phyloP scores from a whole-genome alignment of 2,329 filamentous ascomycete species.

The Apiospora rasikravindrae region DNA sequence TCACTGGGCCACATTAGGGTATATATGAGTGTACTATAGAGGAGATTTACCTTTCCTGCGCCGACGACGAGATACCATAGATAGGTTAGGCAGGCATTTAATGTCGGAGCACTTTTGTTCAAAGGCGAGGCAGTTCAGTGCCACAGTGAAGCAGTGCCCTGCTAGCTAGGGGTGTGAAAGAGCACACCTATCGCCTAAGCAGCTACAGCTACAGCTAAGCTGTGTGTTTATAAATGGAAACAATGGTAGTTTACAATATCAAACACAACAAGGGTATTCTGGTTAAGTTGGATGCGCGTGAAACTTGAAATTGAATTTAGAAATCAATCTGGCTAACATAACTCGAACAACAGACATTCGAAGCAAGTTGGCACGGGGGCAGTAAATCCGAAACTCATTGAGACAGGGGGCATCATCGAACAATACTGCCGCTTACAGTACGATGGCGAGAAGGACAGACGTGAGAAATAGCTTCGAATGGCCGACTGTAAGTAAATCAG shows the following conservation, averaged over 20 bases:
- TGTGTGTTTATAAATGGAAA: not conserved
- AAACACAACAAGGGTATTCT: not conserved
- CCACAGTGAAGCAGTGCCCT: not conserved
- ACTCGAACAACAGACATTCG: too few relatives aligned
- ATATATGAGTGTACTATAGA: not conserved
- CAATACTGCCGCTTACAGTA: too few relatives aligned
- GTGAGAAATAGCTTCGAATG: too few relatives aligned
- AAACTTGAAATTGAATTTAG: not conserved
- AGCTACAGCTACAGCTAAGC: too few relatives aligned
- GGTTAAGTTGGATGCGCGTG: not conserved
- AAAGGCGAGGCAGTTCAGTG: not conserved
- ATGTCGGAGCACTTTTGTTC: not conserved
- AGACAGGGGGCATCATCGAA: too few relatives aligned
- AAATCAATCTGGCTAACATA: not conserved
- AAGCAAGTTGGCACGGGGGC: too few relatives aligned
- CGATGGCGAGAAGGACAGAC: too few relatives aligned
- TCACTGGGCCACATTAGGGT: not conserved
- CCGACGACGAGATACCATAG: not conserved
- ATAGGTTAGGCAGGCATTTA: not conserved
- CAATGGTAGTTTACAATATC: not conserved
- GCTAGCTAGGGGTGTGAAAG: not conserved
- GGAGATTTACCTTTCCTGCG: not conserved
- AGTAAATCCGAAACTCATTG: too few relatives aligned
- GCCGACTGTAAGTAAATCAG: not conserved
- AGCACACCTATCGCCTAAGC: not conserved